Conservation (phyloP, 345 rosid species). For the Jatropha curcas region DNA sequence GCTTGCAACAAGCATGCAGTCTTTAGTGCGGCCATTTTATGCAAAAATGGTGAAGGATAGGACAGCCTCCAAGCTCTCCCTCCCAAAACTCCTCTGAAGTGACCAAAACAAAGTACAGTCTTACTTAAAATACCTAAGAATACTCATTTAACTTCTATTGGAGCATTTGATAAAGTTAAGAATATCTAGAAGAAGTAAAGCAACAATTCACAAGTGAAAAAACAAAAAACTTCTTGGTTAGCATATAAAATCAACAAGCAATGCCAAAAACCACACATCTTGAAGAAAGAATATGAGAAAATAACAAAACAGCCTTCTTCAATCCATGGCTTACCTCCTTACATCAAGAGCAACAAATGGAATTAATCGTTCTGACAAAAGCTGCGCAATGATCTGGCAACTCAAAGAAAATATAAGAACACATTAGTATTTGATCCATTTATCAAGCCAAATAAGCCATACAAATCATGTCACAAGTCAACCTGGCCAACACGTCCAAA, state of each 20-base stretch:
- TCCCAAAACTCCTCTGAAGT: background rate
- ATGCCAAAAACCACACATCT: background rate
- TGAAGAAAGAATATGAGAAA: background rate
- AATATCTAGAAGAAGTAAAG: background rate
- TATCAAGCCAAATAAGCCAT: conserved; percentile 8
- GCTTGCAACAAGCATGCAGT: background rate
- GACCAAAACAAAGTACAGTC: background rate
- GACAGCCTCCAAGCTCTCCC: background rate
- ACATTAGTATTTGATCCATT: background rate
- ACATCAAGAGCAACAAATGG: conserved; percentile 99
- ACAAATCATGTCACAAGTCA: conserved; percentile 22
- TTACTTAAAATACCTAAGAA: background rate
- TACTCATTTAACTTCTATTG: background rate
- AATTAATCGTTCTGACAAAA: conserved; percentile 92
- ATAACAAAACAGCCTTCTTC: background rate
- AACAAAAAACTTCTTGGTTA: background rate
- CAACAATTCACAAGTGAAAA: background rate
- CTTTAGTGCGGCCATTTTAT: background rate
- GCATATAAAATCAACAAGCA: background rate
- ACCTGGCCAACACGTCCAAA: conserved; percentile 99
- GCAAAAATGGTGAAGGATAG: background rate
- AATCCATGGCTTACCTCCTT: conserved; percentile 57
- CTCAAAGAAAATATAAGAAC: conserved; percentile 19
- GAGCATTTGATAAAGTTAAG: background rate
- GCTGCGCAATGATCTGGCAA: conserved; percentile 94